phyloP scores from a whole-genome alignment of 768 basidiomycete species.

The Suillus clintonianus region DNA sequence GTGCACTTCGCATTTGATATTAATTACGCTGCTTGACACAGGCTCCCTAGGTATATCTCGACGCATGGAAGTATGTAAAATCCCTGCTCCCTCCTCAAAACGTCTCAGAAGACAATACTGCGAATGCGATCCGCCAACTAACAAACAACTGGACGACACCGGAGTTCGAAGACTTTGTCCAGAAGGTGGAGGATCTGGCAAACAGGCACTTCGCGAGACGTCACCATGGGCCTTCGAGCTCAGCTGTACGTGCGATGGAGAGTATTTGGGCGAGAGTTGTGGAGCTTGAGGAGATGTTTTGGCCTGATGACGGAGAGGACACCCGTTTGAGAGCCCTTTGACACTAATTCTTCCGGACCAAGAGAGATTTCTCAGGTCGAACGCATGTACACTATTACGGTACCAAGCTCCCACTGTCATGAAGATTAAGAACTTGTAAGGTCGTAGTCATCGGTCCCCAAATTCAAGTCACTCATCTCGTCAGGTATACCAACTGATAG shows the following conservation, averaged over 20 bases:
- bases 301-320: conserved; percentile 50
- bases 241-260: conserved; percentile 39
- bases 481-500: background rate
- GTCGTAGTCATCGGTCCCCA: background rate
- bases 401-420: background rate
- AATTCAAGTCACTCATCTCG: background rate
- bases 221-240: conserved; percentile 2
- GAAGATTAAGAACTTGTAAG: no score
- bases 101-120: conserved; percentile 14
- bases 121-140: conserved; percentile 45
- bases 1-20: conserved; percentile 5
- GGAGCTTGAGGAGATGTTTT: conserved; percentile 62
- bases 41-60: conserved; percentile 58
- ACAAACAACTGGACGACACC: conserved; percentile 62
- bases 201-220: conserved; percentile 31
- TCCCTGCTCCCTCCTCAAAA: conserved; percentile 7
- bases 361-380: background rate
- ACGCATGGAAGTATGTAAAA: conserved; percentile 62
- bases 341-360: background rate
- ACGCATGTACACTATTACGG: background rate
- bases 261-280: conserved; percentile 57
- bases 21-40: background rate
- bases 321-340: background rate
- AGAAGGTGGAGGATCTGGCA: conserved; percentile 49
- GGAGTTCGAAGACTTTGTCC: conserved; percentile 56